Conservation (phyloP, 345 rosid genomes). For the Eucalyptus brandiana region DNA sequence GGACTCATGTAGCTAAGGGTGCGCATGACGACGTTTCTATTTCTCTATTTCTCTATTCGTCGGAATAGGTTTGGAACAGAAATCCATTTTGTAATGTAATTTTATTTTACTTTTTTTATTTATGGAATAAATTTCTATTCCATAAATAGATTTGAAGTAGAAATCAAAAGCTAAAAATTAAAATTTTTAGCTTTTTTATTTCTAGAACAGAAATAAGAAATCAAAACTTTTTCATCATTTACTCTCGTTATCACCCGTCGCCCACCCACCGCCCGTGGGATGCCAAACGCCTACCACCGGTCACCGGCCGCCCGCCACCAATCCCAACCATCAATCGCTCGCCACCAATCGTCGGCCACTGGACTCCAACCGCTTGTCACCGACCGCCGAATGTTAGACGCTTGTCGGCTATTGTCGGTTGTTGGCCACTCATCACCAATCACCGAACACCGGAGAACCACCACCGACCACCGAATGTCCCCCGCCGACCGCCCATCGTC, state of each 20-base stretch:
- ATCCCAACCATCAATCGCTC: accelerated
- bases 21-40: too few relatives aligned
- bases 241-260: accelerated
- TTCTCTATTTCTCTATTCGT: too few relatives aligned
- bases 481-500: accelerated
- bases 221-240: too few relatives aligned
- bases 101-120: too few relatives aligned
- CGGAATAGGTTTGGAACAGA: accelerated
- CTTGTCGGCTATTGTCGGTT: accelerated
- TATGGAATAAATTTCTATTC: too few relatives aligned
- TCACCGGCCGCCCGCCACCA: accelerated
- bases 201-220: accelerated
- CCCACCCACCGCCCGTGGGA: accelerated
- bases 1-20: too few relatives aligned
- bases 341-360: too few relatives aligned
- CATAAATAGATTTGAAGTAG: accelerated
- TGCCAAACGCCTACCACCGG: accelerated
- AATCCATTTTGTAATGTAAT: accelerated
- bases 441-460: accelerated
- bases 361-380: accelerated
- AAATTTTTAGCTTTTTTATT: too few relatives aligned
- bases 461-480: accelerated
- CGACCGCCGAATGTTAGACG: accelerated
- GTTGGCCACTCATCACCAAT: too few relatives aligned
- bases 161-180: accelerated